phyloP scores from a whole-genome alignment of 208 protist species.

The Wallacemonas rigidus region DNA sequence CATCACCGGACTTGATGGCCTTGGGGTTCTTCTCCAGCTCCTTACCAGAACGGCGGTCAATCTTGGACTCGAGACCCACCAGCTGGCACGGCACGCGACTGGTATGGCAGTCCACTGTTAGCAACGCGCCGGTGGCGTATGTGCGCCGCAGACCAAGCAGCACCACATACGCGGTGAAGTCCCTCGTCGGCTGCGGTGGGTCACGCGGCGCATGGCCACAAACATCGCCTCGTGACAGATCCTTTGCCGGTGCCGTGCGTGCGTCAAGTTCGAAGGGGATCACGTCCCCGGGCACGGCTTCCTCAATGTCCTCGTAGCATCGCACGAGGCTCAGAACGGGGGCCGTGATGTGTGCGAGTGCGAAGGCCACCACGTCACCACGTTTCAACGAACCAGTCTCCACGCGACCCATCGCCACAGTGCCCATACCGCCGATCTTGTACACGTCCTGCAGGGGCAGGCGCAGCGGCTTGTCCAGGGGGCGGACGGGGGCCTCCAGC shows the following conservation, averaged over 20 bases:
- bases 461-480: slow-evolving; percentile 94
- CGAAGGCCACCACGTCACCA: slow-evolving; percentile 67
- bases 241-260: slow-evolving; percentile 75
- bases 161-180: slow-evolving; percentile 94
- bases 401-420: slow-evolving; percentile 61
- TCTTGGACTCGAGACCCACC: slow-evolving; percentile 86
- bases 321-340: slow-evolving; percentile 91
- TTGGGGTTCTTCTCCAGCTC: slow-evolving; percentile 88
- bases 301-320: slow-evolving; percentile 80
- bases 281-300: slow-evolving; percentile 92
- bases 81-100: slow-evolving; percentile 94
- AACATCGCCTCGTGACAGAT: slow-evolving; percentile 89
- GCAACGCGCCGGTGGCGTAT: slow-evolving; percentile 90
- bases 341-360: slow-evolving; percentile 48
- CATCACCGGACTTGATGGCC: slow-evolving; percentile 92
- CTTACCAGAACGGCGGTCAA: slow-evolving; percentile 92
- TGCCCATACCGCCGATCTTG: slow-evolving; percentile 93
- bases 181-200: slow-evolving; percentile 52
- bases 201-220: slow-evolving; percentile 67
- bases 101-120: slow-evolving; percentile 95
- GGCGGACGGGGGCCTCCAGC: slow-evolving; percentile 82
- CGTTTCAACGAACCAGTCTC: slow-evolving; percentile 59
- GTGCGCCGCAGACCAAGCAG: slow-evolving; percentile 93
- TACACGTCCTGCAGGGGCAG: slow-evolving; percentile 96
- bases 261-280: slow-evolving; percentile 96